Base-by-base conservation (phyloP, 306 rosid genomes). In the Arachis stenosperma region DNA sequence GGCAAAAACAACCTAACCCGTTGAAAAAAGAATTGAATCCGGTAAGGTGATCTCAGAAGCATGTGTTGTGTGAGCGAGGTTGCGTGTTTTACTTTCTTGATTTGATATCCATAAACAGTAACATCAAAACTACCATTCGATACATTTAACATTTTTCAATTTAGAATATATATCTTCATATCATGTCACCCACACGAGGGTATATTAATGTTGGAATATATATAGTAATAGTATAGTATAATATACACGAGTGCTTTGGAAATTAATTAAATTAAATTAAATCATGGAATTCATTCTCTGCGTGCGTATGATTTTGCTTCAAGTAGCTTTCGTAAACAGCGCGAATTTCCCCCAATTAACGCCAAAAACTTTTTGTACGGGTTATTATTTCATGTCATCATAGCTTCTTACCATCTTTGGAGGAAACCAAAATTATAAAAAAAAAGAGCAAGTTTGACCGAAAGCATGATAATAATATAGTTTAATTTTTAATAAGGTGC, bases 381-480 rank as follows among this genome's bases (percentile, higher is more conserved):
- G 74, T 63, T 78, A 78, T 82, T 74, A 78, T 78, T 82, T 70
- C 83, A 36, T 43, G 78, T 73, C 75, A 78, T 82, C 3, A 78
- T 82, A 71, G 65, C 80, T 69, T 54, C 44, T 73, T 51, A 14
- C 47, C 17, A 55, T 69, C 12, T 66, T 71, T 58, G 39, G 57
- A 64, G 12, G 58, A 61, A 33, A 33, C 4, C 4, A 4, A 33
- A 33, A 4, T 2, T 33, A 33, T 67, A 46, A 73, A 46, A 6
- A 55, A 60, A 47, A 72, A 48, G 3, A 11, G 65, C 8, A 12
- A 11, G 65, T 11, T 61, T 3, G 27, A 55, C 63, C 13, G 15
- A 33, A 37, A 67, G 7, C 39, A 61, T 67, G 63, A 41, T 54
- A 27, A 68, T 46, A 17, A 40, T 30, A 47, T 70, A 54, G 48